Base-by-base conservation (phyloP, 805 yeast species). In the Wickerhamomyces bovis region DNA sequence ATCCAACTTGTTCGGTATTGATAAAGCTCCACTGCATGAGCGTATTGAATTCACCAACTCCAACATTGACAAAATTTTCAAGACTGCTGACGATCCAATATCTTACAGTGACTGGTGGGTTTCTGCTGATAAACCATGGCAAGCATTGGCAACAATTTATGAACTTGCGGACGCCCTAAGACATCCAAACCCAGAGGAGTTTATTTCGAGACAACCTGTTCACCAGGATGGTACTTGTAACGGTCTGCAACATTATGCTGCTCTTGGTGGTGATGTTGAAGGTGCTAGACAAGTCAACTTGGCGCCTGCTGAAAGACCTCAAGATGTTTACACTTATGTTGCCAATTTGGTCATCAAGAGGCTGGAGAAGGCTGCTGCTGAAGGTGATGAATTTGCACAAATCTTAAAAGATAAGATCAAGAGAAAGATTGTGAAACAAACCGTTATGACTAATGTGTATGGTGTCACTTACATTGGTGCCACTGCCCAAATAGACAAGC, bases 391-490 rank as follows among this genome's bases (percentile, higher is more conserved):
- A 46, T 65, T 66, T 46, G 92, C 90, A 1, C 47, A 47, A 11
- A 16, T 52, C 4, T 43, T 60, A 38, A 70, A 75, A 47, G 85
- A 82, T 44, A 76, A 80, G 49, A 77, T 92, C 47, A 76, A 83
- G 18, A 77, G 99, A 57, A 92, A 92, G 62, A 83, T 94, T 41
- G 96, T 94, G 33, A 92, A 92, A 62, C 99, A 92, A 64, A 89
- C 99, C 0, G 98, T 92, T 22, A 92, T 92, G 99, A 92, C 99
- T 0, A 90, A 89, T 59, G 99, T 92, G 33, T 92, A 92, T 62
- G 99, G 99, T 58, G 99, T 92, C 12, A 92, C 99, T 0, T 89
- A 78, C 61, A 77, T 88, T 51, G 99, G 99, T 16, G 99, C 98
- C 0, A 79, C 88, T 16, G 83, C 82, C 4, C 99, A 92, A 67